Base-by-base conservation (phyloP, 805 yeast genomes). In the Saccharomycopsis microspora region DNA sequence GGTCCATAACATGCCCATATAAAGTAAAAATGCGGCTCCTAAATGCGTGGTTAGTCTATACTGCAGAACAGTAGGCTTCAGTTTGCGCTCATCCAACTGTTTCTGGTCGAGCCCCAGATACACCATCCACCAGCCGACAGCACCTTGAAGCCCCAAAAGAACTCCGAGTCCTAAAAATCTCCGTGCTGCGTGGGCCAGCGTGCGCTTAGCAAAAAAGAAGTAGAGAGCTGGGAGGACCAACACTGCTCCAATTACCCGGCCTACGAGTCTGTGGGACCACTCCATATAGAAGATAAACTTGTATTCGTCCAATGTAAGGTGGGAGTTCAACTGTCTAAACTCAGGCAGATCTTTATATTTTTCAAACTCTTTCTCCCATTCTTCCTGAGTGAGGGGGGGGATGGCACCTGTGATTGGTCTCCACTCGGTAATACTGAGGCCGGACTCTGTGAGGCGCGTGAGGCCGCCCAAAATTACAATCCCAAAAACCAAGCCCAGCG, bases 71-170 rank as follows among this genome's bases (percentile, higher is more conserved):
- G 98, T 87, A n/a, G 98, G 98, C 60, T 90, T 94, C 0, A 95
- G 80, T 42, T 76, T 83, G 61, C 96, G 75, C 55, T 82, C 88
- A 28, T 74, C 75, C 43, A 93, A 68, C 59, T 82, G 82, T 41
- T 81, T 74, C 58, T 82, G 83, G 60, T 88, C 95, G 48, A 93
- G 72, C 32, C 98, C 98, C 6, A 96, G 86, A 58, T 85, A 80
- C 45, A 93, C 98, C 98, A 93, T 93, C 99, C 99, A 93, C 98
- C 98, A 93, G 33, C 98, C 98, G 55, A 93, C 82, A 46, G 82
- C 84, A 46, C 98, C 98, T 69, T 93, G 98, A 43, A 93, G 67
- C 7, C 96, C 99, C 49, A 93, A 71, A 45, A 93, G 67, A 0
- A 73, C 78, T 39, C 95, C 75, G 42, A 93, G 74, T 1, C 85